These are phyloP conservation scores for Trametes maxima DNA, from an alignment of 768 basidiomycete species.

Conservation along the genomic window DNA sequence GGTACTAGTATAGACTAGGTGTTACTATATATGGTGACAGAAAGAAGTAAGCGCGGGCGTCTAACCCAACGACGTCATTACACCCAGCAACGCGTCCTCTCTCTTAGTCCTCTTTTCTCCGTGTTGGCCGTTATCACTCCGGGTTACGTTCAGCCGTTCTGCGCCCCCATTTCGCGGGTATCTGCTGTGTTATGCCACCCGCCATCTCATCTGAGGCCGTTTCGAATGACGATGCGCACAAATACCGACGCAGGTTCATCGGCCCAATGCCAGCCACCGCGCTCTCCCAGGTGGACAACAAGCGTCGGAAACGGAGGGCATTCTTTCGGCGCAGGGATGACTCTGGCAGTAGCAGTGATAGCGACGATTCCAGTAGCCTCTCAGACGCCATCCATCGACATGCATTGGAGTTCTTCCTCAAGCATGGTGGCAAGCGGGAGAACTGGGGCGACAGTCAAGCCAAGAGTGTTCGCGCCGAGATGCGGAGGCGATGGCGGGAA, in stretches of 20 bases:
- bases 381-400: slow-evolving; percentile 56
- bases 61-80: too few species aligned
- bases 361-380: slow-evolving; percentile 39
- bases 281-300: slow-evolving; percentile 39
- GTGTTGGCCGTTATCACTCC: too few species aligned
- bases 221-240: slow-evolving; percentile 34
- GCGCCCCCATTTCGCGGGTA: too few species aligned
- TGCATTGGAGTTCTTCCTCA: slow-evolving; percentile 65
- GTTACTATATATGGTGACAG: too few species aligned
- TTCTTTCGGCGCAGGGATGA: slow-evolving; percentile 24
- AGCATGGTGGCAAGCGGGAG: slow-evolving; percentile 62
- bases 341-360: slow-evolving; percentile 30
- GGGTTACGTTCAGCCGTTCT: too few species aligned
- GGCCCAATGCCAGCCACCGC: slow-evolving; percentile 73
- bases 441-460: slow-evolving; percentile 67
- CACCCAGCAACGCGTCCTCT: too few species aligned
- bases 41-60: too few species aligned
- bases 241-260: slow-evolving; percentile 62
- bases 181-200: too few species aligned
- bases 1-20: too few species aligned
- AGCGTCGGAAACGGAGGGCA: slow-evolving; percentile 6
- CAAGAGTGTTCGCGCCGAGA: slow-evolving; percentile 52
- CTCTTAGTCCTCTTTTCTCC: too few species aligned
- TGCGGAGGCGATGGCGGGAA: slow-evolving; percentile 62
- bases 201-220: not conserved